phyloP scores from a whole-genome alignment of 225 moss, liverwort and hornwort species.

The Takakia lepidozioides region DNA sequence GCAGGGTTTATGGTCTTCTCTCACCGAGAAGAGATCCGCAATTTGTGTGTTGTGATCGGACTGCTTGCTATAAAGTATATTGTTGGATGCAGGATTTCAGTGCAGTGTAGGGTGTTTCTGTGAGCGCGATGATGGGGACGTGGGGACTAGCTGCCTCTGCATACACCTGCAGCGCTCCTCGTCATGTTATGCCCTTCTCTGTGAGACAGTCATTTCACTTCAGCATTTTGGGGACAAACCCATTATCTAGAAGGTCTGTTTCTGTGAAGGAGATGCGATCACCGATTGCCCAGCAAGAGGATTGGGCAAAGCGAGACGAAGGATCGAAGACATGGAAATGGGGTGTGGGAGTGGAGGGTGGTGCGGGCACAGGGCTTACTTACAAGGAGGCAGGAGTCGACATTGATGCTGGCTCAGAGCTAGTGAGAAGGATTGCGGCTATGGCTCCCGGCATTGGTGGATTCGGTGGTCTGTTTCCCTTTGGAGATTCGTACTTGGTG shows the following conservation, averaged over 20 bases:
- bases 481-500: slow-evolving; percentile 82
- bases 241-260: too few relatives aligned
- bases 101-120: neutral
- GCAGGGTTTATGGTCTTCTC: neutral
- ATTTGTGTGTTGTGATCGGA: neutral
- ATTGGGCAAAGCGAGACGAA: neutral
- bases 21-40: neutral
- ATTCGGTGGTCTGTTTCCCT: slow-evolving; percentile 79
- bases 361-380: slow-evolving; percentile 38
- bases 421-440: slow-evolving; percentile 77
- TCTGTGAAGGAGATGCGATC: neutral
- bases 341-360: slow-evolving; percentile 16
- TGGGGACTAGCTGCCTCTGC: neutral
- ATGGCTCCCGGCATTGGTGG: slow-evolving; percentile 94
- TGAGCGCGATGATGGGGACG: slow-evolving; percentile 1
- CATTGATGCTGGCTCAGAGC: slow-evolving; percentile 90
- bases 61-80: neutral
- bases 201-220: neutral
- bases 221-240: too few relatives aligned
- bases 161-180: neutral
- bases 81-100: neutral
- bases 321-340: slow-evolving; percentile 8
- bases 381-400: slow-evolving; percentile 97
- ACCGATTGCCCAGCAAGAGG: neutral
- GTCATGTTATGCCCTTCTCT: neutral